phyloP scores from a whole-genome alignment of 495 filamentous ascomycete genomes.

The Hypoxylon fragiforme region DNA sequence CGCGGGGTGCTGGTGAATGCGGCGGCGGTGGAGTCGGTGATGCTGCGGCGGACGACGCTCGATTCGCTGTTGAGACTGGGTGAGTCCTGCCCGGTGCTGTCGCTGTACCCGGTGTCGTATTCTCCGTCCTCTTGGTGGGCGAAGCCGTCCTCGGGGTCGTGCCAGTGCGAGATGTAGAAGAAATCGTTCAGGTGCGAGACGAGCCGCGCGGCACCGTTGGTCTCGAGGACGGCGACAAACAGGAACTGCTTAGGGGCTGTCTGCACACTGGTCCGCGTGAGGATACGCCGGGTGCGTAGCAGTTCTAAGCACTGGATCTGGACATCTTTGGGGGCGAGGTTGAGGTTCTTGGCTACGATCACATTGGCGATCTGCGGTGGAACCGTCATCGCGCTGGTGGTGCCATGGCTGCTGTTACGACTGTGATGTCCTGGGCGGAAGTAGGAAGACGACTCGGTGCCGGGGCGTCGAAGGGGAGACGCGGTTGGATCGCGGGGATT shows the following conservation, averaged over 20 bases:
- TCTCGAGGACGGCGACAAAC: conserved; percentile 70
- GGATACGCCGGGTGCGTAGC: conserved; percentile 75
- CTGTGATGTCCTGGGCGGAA: background rate
- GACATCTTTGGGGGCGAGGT: conserved; percentile 67
- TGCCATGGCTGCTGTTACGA: conserved; percentile 1
- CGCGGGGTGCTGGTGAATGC: background rate
- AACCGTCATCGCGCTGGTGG: background rate
- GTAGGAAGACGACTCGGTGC: conserved; percentile 15
- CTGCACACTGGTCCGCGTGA: conserved; percentile 70
- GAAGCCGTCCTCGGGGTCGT: conserved; percentile 72
- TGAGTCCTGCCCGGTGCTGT: too few species aligned
- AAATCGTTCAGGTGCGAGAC: conserved; percentile 70
- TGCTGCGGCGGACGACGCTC: conserved; percentile 33
- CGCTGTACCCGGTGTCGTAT: too few species aligned
- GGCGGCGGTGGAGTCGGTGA: conserved; percentile 9
- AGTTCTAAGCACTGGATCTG: conserved; percentile 91
- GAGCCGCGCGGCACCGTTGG: conserved; percentile 36
- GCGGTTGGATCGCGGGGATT: conserved; percentile 21
- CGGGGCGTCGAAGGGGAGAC: conserved; percentile 18
- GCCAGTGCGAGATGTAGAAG: conserved; percentile 87
- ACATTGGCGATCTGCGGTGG: conserved; percentile 69
- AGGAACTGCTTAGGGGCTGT: conserved; percentile 79
- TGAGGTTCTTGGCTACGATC: conserved; percentile 78
- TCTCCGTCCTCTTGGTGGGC: conserved; percentile 66
- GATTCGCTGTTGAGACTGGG: conserved; percentile 38